A percentile compares a stretch with the other conserved stretches of the same genome.
These are phyloP conservation scores for Akanthomyces lecanii DNA, from an alignment of 2,329 filamentous ascomycete species.

Conservation along the genomic window DNA sequence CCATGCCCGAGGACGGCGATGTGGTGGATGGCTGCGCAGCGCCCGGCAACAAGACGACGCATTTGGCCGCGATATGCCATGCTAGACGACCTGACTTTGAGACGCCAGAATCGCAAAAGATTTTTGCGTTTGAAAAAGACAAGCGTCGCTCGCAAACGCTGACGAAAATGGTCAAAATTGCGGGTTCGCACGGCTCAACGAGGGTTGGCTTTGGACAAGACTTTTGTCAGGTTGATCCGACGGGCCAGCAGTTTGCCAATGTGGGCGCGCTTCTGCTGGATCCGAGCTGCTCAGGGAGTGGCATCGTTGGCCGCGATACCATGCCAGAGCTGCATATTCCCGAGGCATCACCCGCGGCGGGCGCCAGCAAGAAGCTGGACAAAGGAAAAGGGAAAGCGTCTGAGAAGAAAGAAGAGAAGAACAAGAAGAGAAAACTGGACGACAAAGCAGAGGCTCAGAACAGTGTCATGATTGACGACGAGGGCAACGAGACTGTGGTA, in stretches of 20 bases:
- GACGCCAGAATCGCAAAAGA: slow-evolving; percentile 32
- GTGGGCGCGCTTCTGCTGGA: slow-evolving; percentile 84
- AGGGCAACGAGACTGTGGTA: slow-evolving; percentile 51
- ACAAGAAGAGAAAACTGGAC: slow-evolving; percentile 43
- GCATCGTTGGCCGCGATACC: slow-evolving; percentile 85
- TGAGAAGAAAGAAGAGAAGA: slow-evolving; percentile 4
- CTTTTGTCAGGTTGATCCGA: slow-evolving; percentile 72
- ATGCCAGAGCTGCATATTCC: slow-evolving; percentile 63
- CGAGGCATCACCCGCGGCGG: slow-evolving; percentile 21
- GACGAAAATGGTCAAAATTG: slow-evolving; percentile 76
- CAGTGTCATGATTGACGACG: slow-evolving; percentile 50
- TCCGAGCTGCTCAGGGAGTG: slow-evolving; percentile 92
- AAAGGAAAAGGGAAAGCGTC: slow-evolving; percentile 17
- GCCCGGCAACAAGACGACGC: slow-evolving; percentile 96
- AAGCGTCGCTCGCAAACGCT: slow-evolving; percentile 66
- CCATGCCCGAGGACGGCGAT: slow-evolving; percentile 62
- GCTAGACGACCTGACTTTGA: slow-evolving; percentile 36
- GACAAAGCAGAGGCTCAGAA: slow-evolving; percentile 30
- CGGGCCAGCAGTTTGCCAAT: slow-evolving; percentile 54
- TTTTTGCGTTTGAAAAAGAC: slow-evolving; percentile 81
- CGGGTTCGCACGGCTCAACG: slow-evolving; percentile 65
- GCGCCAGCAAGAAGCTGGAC: slow-evolving; percentile 21
- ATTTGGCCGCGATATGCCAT: slow-evolving; percentile 71
- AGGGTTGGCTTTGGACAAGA: slow-evolving; percentile 71
- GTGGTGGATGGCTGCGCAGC: slow-evolving; percentile 92